These are phyloP conservation scores for Calocybe indica DNA, from an alignment of 768 basidiomycete species.

Conservation along the genomic window DNA sequence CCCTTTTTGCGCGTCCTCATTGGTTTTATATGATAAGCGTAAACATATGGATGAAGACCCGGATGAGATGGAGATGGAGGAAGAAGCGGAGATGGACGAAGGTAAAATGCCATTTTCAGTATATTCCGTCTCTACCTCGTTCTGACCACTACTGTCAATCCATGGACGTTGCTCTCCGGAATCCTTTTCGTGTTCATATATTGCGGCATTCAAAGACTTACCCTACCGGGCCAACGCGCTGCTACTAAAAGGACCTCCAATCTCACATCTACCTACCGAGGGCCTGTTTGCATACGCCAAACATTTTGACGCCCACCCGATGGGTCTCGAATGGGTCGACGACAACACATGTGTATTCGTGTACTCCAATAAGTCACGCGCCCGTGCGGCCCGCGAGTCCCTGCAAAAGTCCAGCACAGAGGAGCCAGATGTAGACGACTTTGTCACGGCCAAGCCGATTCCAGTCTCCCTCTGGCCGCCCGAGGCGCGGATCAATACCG, in stretches of 20 bases:
- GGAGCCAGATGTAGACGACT: slow-evolving; percentile 50
- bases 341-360: slow-evolving; percentile 80
- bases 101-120: slow-evolving; percentile 27
- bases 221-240: slow-evolving; percentile 59
- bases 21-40: slow-evolving; percentile 40
- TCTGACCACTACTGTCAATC: background rate
- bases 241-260: slow-evolving; percentile 66
- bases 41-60: slow-evolving; percentile 29
- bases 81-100: slow-evolving; percentile 25
- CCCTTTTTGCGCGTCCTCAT: too few relatives aligned
- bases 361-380: slow-evolving; percentile 51
- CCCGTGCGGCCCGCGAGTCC: slow-evolving; percentile 41
- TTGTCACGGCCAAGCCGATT: slow-evolving; percentile 59
- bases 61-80: slow-evolving; percentile 16
- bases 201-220: slow-evolving; percentile 28
- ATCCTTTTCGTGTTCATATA: background rate
- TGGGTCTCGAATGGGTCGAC: slow-evolving; percentile 83
- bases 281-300: slow-evolving; percentile 79
- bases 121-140: background rate
- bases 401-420: slow-evolving; percentile 50
- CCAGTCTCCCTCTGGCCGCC: slow-evolving; percentile 76
- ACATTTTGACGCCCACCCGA: slow-evolving; percentile 68
- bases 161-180: background rate
- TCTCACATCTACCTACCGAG: slow-evolving; percentile 68
- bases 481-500: slow-evolving; percentile 69